Evolutionary conservation across 225 moss, liverwort and hornwort genomes (phyloP).

Genomic region (Sphagnum contortum): DNA sequence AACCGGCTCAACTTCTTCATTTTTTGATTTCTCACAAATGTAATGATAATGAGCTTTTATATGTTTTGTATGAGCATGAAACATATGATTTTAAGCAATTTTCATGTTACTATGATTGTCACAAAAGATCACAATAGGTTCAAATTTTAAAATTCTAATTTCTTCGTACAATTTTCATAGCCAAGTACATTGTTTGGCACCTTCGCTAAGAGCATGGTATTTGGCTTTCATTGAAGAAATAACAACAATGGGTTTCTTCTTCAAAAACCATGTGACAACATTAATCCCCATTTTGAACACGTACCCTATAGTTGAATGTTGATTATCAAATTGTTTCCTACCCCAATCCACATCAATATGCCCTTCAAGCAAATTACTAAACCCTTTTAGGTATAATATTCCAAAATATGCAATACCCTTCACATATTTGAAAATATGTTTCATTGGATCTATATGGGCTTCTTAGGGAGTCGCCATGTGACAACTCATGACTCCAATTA

Average conservation of each 20-base stretch:
- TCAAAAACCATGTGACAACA: background rate
- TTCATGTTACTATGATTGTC: constrained; percentile 11
- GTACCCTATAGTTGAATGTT: background rate
- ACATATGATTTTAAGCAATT: constrained; percentile 3
- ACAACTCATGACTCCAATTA: background rate
- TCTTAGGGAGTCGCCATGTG: background rate
- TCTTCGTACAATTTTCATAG: background rate
- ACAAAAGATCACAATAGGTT: background rate
- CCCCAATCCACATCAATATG: background rate
- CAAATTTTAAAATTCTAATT: background rate
- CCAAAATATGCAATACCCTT: background rate
- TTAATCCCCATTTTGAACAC: background rate
- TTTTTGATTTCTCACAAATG: background rate
- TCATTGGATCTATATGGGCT: background rate
- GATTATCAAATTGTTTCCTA: background rate
- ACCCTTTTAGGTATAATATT: background rate
- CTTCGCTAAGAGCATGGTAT: background rate
- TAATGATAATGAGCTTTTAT: constrained; percentile 6
- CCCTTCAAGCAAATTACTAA: background rate
- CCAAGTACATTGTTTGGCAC: background rate
- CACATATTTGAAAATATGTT: background rate
- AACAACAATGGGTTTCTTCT: background rate
- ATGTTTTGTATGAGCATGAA: constrained; percentile 9
- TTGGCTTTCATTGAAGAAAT: background rate
- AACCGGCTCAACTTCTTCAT: background rate